Conservation (phyloP, 495 filamentous ascomycete genomes). For the Penicillium alfredii region DNA sequence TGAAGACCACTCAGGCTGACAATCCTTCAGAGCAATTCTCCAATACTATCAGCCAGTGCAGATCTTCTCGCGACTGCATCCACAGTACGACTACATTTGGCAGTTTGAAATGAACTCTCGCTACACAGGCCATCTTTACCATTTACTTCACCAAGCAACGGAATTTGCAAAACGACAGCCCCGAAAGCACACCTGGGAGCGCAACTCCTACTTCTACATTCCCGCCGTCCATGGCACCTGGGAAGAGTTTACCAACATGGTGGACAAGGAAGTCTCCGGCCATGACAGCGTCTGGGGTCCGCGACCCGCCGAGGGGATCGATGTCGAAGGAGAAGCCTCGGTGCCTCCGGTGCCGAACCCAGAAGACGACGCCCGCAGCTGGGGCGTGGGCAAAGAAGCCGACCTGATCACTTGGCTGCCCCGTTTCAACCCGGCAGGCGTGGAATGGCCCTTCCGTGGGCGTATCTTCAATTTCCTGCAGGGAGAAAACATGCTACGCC, state of each 20-base stretch:
- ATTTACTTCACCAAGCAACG: conserved; percentile 45
- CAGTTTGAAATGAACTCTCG: conserved; percentile 68
- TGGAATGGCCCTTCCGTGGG: conserved; percentile 52
- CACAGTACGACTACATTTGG: conserved; percentile 66
- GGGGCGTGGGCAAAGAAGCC: conserved; percentile 70
- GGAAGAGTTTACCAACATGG: conserved; percentile 8
- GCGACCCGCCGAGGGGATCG: conserved; percentile 35
- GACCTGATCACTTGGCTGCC: conserved; percentile 65
- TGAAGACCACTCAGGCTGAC: not conserved
- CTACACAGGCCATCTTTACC: conserved; percentile 62
- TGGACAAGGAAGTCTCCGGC: conserved; percentile 3
- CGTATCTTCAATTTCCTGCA: conserved; percentile 46
- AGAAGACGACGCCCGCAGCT: conserved; percentile 53
- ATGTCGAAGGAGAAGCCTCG: conserved; percentile 40
- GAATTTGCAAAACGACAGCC: conserved; percentile 56
- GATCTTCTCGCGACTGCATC: conserved; percentile 45
- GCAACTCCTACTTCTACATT: conserved; percentile 65
- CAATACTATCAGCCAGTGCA: conserved; percentile 26
- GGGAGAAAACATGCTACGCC: conserved; percentile 49
- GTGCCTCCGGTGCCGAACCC: conserved; percentile 43
- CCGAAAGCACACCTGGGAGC: conserved; percentile 62
- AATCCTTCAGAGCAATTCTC: conserved; percentile 7
- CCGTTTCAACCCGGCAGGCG: conserved; percentile 57
- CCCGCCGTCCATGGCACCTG: conserved; percentile 49
- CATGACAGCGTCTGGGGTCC: conserved; percentile 52